Conservation (phyloP, 352 stramenopile genomes). For the Phytophthora lateralis region DNA sequence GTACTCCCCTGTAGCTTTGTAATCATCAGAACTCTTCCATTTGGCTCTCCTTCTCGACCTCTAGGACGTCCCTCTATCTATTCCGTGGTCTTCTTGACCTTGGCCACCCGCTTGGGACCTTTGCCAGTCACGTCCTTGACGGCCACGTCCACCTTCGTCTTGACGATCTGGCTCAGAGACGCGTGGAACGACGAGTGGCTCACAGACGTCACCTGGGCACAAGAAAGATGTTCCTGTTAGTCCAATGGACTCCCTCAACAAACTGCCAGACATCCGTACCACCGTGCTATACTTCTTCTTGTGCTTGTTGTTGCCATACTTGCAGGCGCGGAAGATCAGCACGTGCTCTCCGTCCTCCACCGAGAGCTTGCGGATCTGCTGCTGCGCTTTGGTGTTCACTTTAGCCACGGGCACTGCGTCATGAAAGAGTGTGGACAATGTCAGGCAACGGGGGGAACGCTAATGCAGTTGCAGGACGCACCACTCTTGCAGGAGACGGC, state of each 20-base stretch:
- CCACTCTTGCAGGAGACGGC: slow-evolving; percentile 73
- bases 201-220: slow-evolving; percentile 55
- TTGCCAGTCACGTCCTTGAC: slow-evolving; percentile 35
- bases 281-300: slow-evolving; percentile 86
- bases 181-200: slow-evolving; percentile 73
- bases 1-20: slow-evolving; percentile 32
- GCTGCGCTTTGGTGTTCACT: slow-evolving; percentile 42
- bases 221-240: slow-evolving; percentile 17
- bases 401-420: slow-evolving; percentile 42
- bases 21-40: slow-evolving; percentile 37
- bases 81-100: slow-evolving; percentile 71
- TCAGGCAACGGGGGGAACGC: slow-evolving; percentile 1
- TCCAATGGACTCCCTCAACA: background rate
- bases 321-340: slow-evolving; percentile 74
- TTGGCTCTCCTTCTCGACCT: slow-evolving; percentile 22
- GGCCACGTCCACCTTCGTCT: slow-evolving; percentile 59
- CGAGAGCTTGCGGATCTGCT: slow-evolving; percentile 42
- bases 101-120: slow-evolving; percentile 42
- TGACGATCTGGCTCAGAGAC: slow-evolving; percentile 72
- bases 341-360: slow-evolving; percentile 56
- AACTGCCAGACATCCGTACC: slow-evolving; percentile 30
- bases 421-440: background rate
- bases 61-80: slow-evolving; percentile 42
- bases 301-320: slow-evolving; percentile 90
- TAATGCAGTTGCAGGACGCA: slow-evolving; percentile 26